A percentile compares a stretch with the other conserved stretches of the same genome.
phyloP scores from a whole-genome alignment of 106 monocot species.

The Iris macrosiphon region DNA sequence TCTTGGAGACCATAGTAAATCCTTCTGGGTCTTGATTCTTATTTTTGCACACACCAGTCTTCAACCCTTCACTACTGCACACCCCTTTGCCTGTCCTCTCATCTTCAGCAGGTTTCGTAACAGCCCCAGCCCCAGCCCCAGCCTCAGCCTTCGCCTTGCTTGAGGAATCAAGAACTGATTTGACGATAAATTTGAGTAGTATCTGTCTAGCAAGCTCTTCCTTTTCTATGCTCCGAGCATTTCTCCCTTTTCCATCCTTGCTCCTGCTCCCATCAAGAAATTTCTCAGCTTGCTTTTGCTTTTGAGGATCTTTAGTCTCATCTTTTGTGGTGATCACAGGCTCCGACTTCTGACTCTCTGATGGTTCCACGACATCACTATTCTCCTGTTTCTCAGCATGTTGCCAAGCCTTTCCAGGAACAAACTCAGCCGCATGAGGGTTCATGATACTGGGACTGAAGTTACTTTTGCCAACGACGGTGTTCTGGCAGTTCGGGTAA shows the following conservation, averaged over 20 bases:
- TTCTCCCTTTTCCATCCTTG: conserved; percentile 28
- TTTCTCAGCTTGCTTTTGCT: conserved; percentile 23
- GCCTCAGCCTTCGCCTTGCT: too few species aligned
- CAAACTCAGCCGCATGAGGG: conserved; percentile 88
- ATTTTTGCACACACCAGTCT: conserved; percentile 4
- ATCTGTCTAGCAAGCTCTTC: conserved; percentile 85
- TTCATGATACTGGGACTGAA: conserved; percentile 53
- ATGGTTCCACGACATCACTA: conserved; percentile 9
- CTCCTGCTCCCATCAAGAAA: conserved; percentile 12
- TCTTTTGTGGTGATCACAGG: conserved; percentile 1
- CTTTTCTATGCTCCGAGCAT: conserved; percentile 18
- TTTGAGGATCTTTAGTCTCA: conserved; percentile 16
- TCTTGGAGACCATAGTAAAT: conserved; percentile 74
- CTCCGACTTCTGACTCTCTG: conserved; percentile 5
- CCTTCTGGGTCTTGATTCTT: conserved; percentile 68
- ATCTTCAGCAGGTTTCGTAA: conserved; percentile 2
- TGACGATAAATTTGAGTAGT: conserved; percentile 82
- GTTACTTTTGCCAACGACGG: conserved; percentile 13
- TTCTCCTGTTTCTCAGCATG: conserved; percentile 13
- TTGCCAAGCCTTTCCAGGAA: conserved; percentile 51
- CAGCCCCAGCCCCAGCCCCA: conserved; percentile 9
- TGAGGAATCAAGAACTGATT: conserved; percentile 42
- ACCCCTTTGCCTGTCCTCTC: conserved; percentile 3
- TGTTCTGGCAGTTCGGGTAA: conserved; percentile 18
- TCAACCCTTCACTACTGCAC: conserved; percentile 1